Evolutionary conservation across 352 stramenopile genomes (phyloP), one percentile per base, ranked within the genome.

Genomic region (Globisporangium nagaii): DNA sequence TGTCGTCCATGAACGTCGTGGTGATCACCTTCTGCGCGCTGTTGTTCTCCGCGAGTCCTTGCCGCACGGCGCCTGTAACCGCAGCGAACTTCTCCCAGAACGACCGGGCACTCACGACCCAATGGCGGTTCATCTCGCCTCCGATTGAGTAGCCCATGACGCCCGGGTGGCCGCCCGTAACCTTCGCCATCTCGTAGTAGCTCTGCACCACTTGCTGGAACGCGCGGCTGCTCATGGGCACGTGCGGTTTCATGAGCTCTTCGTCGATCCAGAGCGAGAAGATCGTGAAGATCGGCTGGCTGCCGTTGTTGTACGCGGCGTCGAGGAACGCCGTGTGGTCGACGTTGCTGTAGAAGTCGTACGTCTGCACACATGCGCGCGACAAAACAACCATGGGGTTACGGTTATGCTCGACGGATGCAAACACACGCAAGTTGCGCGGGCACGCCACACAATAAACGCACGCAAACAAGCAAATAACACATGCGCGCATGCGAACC

Each of bases 221-320:
- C 30, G 64, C 34, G 22, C 32, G 22, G 31, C 68, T 66, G 42
- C 53, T 37, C 27, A 72, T 63, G 13, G 62, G 30, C 20, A 70
- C 44, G 20, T 49, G 15, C 0, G 70, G 19, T 30, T 69, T 45
- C 78, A 89, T 89, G 27, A 85, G 17, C 37, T 55, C 44, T 35
- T 85, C 73, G 41, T 85, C 73, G 55, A 89, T 82, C 79, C 79
- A 89, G 53, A 89, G 81, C 25, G 73, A 84, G 60, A 89, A 89
- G 31, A 89, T 59, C 17, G 79, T 77, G 70, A 72, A 87, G 52
- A 89, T 73, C 28, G 75, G 62, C n/a, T 76, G 41, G 10, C 71
- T 60, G 20, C 75, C 75, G 24, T 61, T 42, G 61, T 89, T 87
- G 64, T 66, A 89, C 22, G 79, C 79, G 2, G 79, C 75, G 32